phyloP scores from a whole-genome alignment of 2,329 filamentous ascomycete species.

The Stachybotrys elegans region DNA sequence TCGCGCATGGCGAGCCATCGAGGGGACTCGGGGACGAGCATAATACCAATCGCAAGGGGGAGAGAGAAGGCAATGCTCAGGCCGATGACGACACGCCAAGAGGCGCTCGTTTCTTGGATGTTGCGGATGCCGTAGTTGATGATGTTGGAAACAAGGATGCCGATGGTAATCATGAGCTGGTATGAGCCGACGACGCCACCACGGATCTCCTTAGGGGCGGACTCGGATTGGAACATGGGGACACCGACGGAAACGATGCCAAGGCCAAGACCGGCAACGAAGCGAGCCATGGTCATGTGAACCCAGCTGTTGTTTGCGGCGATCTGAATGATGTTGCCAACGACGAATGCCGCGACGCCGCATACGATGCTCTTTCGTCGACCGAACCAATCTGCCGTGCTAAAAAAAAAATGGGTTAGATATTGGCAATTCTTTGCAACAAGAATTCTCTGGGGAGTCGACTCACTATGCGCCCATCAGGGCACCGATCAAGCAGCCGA shows the following conservation, averaged over 20 bases:
- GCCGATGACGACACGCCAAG: conserved; percentile 60
- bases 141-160: conserved; percentile 54
- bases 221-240: conserved; percentile 64
- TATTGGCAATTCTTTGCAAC: too few relatives aligned
- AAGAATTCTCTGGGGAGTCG: too few relatives aligned
- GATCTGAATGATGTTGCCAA: conserved; percentile 64
- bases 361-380: conserved; percentile 50
- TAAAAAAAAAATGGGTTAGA: too few relatives aligned
- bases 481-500: conserved; percentile 51
- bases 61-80: conserved; percentile 49
- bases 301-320: conserved; percentile 54
- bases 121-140: conserved; percentile 48
- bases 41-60: conserved; percentile 47
- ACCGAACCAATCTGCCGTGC: conserved; percentile 52
- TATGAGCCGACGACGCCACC: conserved; percentile 64
- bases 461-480: conserved; percentile 43
- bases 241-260: conserved; percentile 62
- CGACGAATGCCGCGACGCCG: conserved; percentile 51
- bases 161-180: conserved; percentile 69
- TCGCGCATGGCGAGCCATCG: conserved; percentile 47
- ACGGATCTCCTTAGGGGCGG: conserved; percentile 55
- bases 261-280: conserved; percentile 62
- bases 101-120: conserved; percentile 34
- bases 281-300: conserved; percentile 61
- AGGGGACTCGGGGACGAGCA: conserved; percentile 52